Base-by-base conservation (phyloP, 169 alveolate species). In the Condylostoma magnum region DNA sequence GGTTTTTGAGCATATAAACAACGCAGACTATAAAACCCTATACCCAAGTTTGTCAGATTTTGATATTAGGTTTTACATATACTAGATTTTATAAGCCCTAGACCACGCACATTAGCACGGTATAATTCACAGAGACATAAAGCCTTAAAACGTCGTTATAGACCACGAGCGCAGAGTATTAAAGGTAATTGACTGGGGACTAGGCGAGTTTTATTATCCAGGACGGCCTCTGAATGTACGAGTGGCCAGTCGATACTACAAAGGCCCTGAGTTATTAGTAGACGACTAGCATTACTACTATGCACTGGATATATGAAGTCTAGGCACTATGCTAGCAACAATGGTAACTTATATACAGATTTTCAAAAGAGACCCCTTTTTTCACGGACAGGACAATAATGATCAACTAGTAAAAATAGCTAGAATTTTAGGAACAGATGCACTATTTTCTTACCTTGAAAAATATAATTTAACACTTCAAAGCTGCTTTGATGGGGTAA, bases 51-150 rank as follows among this genome's bases (percentile, higher is more conserved):
- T 98, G 67, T 87, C 96, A 10, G 97, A 96, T 74, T 73, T 83
- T 52, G 99, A 98, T 76, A 96, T 98, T 38, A 93, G 98, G 71
- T 97, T 86, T 86, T 96, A 97, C 85, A 91, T 96, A 52, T 97
- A 80, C 80, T 98, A 97, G 87, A 84, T 97, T 38, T 88, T 66
- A 20, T 46, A 25, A 27, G 75, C 75, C 12, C 86, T 98, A 53
- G 99, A 98, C 86, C 97, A 86, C 86, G 95, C 98, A 60, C 99
- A 98, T 88, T 95, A 99, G 44, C 97, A 96, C 71, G 99, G 99
- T 25, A 97, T 98, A 66, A 97, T 98, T 98, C 99, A 98, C 80
- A 81, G 99, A 57, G 98, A 95, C 74, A 97, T 96, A 53, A 96
- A 95, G 77, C 99, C 99, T 69, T 99, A 97, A 73, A 98, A 98